Percentiles rank a stretch among this genome's conserved stretches.
phyloP scores from a whole-genome alignment of 441 rosid species.

The Isatis lusitanica region DNA sequence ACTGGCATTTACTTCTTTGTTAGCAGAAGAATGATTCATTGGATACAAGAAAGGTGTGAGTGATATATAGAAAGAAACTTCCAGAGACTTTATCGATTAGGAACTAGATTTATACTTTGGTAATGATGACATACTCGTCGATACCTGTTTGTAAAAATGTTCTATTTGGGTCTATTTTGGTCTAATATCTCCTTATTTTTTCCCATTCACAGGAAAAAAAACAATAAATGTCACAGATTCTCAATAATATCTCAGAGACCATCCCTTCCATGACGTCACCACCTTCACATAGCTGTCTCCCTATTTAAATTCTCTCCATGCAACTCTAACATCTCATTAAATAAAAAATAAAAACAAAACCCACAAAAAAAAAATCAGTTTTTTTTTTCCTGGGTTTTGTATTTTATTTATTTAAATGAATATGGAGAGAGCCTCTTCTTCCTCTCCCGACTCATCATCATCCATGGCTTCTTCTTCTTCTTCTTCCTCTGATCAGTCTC shows the following conservation, averaged over 20 bases:
- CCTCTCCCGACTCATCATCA: conserved; percentile 19
- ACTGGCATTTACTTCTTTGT: not conserved
- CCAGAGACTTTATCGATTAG: conserved; percentile 3
- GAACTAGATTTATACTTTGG: conserved; percentile 18
- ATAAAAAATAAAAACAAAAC: conserved; percentile 25
- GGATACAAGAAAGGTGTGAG: conserved; percentile 17
- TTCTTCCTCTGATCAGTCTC: conserved; percentile 21
- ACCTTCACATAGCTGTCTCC: conserved; percentile 37
- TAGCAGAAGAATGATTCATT: conserved; percentile 3
- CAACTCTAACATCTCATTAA: conserved; percentile 22
- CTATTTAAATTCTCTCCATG: conserved; percentile 40
- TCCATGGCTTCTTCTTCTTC: conserved; percentile 24
- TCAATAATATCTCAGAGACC: conserved; percentile 35
- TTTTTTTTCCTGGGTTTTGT: conserved; percentile 27
- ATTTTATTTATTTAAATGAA: conserved; percentile 11
- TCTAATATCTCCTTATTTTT: conserved; percentile 27
- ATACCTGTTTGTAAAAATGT: not conserved
- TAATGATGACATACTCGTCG: conserved; percentile 24
- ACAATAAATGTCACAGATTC: conserved; percentile 37
- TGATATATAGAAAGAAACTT: conserved; percentile 27
- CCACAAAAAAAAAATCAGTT: not conserved
- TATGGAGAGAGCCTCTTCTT: conserved; percentile 29
- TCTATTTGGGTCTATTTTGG: conserved; percentile 10
- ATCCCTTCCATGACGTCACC: conserved; percentile 32
- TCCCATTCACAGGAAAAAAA: conserved; percentile 19